A percentile compares a stretch with the other conserved stretches of the same genome.
phyloP scores from a whole-genome alignment of 2,329 filamentous ascomycete species.

The Lomentospora prolificans region DNA sequence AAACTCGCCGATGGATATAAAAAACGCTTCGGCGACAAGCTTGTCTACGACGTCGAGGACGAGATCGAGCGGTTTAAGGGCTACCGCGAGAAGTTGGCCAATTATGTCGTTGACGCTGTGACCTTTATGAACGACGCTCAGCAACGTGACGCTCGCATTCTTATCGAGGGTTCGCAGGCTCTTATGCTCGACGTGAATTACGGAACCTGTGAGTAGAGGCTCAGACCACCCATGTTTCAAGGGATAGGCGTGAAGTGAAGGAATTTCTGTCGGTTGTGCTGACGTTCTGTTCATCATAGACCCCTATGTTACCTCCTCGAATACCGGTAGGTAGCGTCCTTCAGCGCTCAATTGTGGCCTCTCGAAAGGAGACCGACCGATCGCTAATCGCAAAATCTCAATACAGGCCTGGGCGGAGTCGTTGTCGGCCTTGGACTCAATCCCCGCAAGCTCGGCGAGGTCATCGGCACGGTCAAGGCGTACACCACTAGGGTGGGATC shows the following conservation, averaged over 20 bases:
- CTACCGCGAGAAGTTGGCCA: slow-evolving; percentile 45
- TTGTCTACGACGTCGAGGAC: slow-evolving; percentile 57
- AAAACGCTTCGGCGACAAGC: slow-evolving; percentile 58
- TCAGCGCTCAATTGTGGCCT: not conserved
- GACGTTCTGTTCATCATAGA: slow-evolving; percentile 10
- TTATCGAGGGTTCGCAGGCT: slow-evolving; percentile 54
- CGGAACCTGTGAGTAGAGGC: slow-evolving; percentile 15
- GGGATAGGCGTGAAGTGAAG: too few relatives aligned
- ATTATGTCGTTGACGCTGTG: slow-evolving; percentile 58
- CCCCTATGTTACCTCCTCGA: slow-evolving; percentile 19
- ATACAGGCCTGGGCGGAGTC: slow-evolving; percentile 14
- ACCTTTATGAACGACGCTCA: slow-evolving; percentile 54
- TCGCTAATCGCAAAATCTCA: not conserved
- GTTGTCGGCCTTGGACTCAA: slow-evolving; percentile 22
- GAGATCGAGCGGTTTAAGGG: slow-evolving; percentile 54
- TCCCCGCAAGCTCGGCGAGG: slow-evolving; percentile 44
- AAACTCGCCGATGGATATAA: slow-evolving; percentile 51
- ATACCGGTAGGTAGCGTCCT: slow-evolving; percentile 12
- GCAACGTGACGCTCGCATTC: slow-evolving; percentile 45
- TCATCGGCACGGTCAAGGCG: slow-evolving; percentile 55
- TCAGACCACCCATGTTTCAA: not conserved
- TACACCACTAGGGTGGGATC: slow-evolving; percentile 51
- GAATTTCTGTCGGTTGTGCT: too few relatives aligned
- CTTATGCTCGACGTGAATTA: slow-evolving; percentile 59
- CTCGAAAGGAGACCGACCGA: not conserved